Evolutionary conservation across 306 rosid species (phyloP), one percentile per base, ranked within the genome.

Genomic region (Fagus crenata): DNA sequence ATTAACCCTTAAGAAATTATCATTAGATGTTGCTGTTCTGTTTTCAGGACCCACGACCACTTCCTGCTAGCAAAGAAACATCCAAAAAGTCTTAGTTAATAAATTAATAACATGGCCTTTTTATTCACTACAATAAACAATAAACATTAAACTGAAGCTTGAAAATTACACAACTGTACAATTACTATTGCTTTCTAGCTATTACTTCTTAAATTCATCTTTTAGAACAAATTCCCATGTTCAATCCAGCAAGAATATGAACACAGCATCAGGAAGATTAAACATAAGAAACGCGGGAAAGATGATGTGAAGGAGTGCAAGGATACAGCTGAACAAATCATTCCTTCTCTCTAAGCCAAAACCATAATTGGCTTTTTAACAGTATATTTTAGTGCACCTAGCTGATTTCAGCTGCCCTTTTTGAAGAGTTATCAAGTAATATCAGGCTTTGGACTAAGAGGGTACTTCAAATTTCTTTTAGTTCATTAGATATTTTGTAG

Each of bases 41-140:
- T 89, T 94, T 82, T 90, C 96, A 56, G 98, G 97, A 77, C 93
- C 96, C 71, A 94, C 86, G 33, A 80, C 75, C 84, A 92, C 93
- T 79, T 94, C 96, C 98, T 94, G 82, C 63, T 56, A 40, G 39
- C 60, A 77, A 78, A 80, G 63, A 40, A 80, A 68, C 72, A 39
- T 59, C 56, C 36, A 8, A 58, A 13, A 73, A 78, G 65, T 59
- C 14, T 59, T 28, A 17, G 75, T 77, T 49, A 73, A 69, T 43
- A 54, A 33, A 53, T 60, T 17, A 67, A 9, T 65, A 77, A 68
- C 58, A 41, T 18, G 31, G 15, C 7, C 0, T 74, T 69, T 13
- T 46, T 17, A 4, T 56, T 9, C 56, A 55, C 5, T n/a, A 56
- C 35, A 55, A 22, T 22, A 22, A 22, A 22, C 28, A 22, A 22